These are phyloP conservation scores for Backusella australiensis DNA, from an alignment of 192 early-diverging fungal genomes.

Conservation along the genomic window DNA sequence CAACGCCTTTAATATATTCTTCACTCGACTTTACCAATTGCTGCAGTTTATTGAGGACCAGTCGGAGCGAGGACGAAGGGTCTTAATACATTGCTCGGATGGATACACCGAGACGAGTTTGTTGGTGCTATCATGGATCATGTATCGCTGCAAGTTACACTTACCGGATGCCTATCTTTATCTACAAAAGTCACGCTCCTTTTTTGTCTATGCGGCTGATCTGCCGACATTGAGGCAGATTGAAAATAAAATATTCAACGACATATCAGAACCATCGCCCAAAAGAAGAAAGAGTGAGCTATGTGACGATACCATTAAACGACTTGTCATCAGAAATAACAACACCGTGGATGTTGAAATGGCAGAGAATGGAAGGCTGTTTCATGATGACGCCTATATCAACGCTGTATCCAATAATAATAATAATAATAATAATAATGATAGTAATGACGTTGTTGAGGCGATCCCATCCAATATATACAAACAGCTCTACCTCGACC, in stretches of 20 bases:
- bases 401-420: not conserved
- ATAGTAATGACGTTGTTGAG: not conserved
- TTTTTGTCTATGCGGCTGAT: slow-evolving; percentile 57
- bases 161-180: slow-evolving; percentile 53
- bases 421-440: not conserved
- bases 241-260: slow-evolving; percentile 32
- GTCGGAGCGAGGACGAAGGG: slow-evolving; percentile 18
- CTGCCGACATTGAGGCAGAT: slow-evolving; percentile 41
- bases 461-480: not conserved
- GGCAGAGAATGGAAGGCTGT: not conserved
- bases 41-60: slow-evolving; percentile 37
- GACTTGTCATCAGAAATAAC: not conserved
- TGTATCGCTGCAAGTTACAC: slow-evolving; percentile 43
- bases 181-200: slow-evolving; percentile 51
- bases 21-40: slow-evolving; percentile 23
- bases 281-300: not conserved
- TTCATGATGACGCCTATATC: not conserved
- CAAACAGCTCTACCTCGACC: not conserved
- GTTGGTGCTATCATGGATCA: slow-evolving; percentile 44
- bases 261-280: slow-evolving; percentile 26
- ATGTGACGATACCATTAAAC: not conserved
- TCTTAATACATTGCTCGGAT: slow-evolving; percentile 56
- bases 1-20: slow-evolving; percentile 24
- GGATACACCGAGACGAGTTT: slow-evolving; percentile 58
- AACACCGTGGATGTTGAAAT: not conserved